phyloP scores from a whole-genome alignment of 192 early-diverging fungal species.

The Podila epicladia region DNA sequence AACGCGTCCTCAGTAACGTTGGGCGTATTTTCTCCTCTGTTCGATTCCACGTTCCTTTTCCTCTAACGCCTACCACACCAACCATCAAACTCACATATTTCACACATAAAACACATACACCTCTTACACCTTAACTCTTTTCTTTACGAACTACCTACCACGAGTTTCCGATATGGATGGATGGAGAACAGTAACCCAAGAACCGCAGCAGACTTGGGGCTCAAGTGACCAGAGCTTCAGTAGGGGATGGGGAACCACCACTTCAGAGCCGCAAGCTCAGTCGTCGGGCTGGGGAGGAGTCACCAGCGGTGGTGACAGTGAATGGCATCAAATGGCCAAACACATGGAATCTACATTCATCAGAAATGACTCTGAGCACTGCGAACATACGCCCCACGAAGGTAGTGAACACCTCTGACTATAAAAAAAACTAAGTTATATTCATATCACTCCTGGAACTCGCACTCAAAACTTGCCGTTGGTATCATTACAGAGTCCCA shows the following conservation, averaged over 20 bases:
- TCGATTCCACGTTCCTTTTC: background rate
- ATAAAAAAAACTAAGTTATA: no score
- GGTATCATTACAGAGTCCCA: no score
- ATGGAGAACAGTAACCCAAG: background rate
- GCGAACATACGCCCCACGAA: no score
- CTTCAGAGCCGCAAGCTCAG: background rate
- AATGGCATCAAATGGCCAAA: background rate
- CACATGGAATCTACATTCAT: slow-evolving; percentile 19
- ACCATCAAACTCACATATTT: background rate
- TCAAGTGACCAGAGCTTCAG: background rate
- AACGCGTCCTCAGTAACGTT: background rate
- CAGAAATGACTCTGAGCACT: background rate
- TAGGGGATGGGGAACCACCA: background rate
- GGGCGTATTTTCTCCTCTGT: background rate
- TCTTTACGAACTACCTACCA: background rate
- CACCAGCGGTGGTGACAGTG: background rate
- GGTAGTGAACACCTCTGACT: no score
- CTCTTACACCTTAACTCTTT: background rate
- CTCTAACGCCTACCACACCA: background rate
- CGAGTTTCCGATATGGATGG: background rate
- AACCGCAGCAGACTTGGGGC: background rate
- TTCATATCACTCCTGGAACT: no score
- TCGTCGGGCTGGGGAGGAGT: background rate
- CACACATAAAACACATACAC: background rate
- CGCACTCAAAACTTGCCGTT: no score